Evolutionary conservation across 2,329 filamentous ascomycete species (phyloP), one percentile per base, ranked within the genome.

Genomic region (Chaetomiaceae sp.): DNA sequence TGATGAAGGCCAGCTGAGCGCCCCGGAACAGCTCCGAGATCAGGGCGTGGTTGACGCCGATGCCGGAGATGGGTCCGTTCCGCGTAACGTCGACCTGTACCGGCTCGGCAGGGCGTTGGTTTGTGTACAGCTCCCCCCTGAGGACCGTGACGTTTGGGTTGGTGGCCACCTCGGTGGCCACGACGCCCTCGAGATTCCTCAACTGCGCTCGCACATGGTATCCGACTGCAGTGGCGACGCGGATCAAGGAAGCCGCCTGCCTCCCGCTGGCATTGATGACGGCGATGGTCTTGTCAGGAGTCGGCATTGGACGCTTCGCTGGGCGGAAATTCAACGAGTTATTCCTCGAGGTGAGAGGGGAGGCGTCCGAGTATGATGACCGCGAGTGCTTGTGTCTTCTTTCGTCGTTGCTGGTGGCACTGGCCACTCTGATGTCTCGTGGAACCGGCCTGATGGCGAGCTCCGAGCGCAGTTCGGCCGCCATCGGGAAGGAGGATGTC

Each of bases 221-320:
- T 61, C 94, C 94, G 52, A 97, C 87, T 56, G 94, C 94, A 40
- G 89, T 89, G 54, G 92, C 92, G 67, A 96, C 91, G 62, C 94
- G 88, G 64, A 96, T 94, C 66, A 99, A 84, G 55, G 91, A 96
- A 54, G 92, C 92, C 60, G 92, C 91, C 77, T 99, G 94, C 64
- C 94, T 88, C 66, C 94, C 94, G 69, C 90, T 92, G 68, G 90
- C 90, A 74, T 97, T 97, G 75, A 97, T 91, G 67, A 96, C 86
- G 68, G 91, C 92, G 66, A 95, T 90, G 51, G 88, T 94, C 75
- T 91, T 94, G 68, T 81, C 78, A 40, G 80, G 79, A 27, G 75
- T 73, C 55, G 78, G 77, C 72, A 80, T 82, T 61, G 79, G 72
- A 61, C 81, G 75, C 69, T 83, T 83, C 43, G 77, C 70, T 15